Percentiles rank a stretch among this genome's conserved stretches.
These are phyloP conservation scores for Primulina tabacum DNA, from an alignment of 257 asterid species.

Conservation along the genomic window DNA sequence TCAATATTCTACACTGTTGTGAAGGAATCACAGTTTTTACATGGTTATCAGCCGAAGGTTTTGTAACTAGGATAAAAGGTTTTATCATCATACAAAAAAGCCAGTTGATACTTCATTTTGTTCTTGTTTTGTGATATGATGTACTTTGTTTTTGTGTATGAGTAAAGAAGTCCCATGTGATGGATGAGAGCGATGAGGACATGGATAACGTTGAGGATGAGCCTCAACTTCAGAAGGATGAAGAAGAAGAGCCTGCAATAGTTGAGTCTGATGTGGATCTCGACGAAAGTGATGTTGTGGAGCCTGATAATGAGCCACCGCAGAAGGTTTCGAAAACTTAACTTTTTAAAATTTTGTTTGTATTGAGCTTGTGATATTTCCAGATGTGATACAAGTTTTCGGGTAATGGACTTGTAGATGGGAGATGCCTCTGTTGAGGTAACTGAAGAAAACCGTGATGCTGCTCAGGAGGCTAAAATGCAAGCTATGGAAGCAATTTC, in stretches of 20 bases:
- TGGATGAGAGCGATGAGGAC: conserved; percentile 75
- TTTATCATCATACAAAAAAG: neutral
- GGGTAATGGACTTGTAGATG: conserved; percentile 49
- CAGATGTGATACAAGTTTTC: conserved; percentile 7
- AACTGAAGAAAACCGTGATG: conserved; percentile 86
- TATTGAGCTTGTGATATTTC: neutral
- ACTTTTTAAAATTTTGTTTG: neutral
- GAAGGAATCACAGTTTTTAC: neutral
- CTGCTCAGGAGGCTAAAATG: conserved; percentile 84
- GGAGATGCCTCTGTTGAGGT: conserved; percentile 88
- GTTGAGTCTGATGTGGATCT: conserved; percentile 89
- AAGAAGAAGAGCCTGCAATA: conserved; percentile 84
- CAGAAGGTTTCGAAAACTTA: conserved; percentile 52
- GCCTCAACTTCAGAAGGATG: conserved; percentile 42
- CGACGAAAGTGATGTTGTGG: conserved; percentile 75
- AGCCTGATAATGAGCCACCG: conserved; percentile 80
- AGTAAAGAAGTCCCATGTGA: conserved; percentile 55
- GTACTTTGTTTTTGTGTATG: neutral
- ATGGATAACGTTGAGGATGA: conserved; percentile 49
- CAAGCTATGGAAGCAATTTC: conserved; percentile 93
- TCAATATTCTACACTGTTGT: neutral
- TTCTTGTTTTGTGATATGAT: neutral
- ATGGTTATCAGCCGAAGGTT: neutral
- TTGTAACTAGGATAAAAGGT: neutral
- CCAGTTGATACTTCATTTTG: neutral